phyloP scores from a whole-genome alignment of 257 asterid genomes.

The Scutellaria galericulata region DNA sequence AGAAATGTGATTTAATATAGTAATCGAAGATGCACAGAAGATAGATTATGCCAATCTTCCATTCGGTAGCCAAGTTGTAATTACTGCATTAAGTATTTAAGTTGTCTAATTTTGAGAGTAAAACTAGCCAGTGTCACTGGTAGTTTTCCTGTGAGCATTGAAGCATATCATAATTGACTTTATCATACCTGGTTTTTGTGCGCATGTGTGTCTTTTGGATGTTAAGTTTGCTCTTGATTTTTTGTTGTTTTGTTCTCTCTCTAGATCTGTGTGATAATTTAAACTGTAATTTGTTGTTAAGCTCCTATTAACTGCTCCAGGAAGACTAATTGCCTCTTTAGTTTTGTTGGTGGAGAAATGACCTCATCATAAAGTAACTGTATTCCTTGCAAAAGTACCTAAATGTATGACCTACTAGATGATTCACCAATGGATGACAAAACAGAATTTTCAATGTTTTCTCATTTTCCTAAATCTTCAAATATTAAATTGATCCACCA shows the following conservation, averaged over 20 bases:
- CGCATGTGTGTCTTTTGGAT: background rate
- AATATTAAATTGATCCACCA: background rate
- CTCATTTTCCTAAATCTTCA: background rate
- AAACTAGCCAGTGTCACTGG: background rate
- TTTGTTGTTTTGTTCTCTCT: slow-evolving; percentile 16
- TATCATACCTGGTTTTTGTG: background rate
- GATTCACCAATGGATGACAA: slow-evolving; percentile 1
- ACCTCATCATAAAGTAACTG: background rate
- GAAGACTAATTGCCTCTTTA: background rate
- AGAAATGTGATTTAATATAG: background rate
- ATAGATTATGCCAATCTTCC: slow-evolving; percentile 9
- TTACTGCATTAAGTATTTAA: slow-evolving; percentile 2
- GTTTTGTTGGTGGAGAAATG: slow-evolving; percentile 9
- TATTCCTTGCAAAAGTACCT: background rate
- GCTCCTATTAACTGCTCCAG: slow-evolving; percentile 1
- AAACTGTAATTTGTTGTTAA: slow-evolving; percentile 3
- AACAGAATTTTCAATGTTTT: background rate
- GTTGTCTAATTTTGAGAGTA: background rate
- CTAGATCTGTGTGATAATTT: background rate
- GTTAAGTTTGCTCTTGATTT: background rate
- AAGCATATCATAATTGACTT: background rate
- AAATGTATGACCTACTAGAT: background rate
- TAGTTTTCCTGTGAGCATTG: slow-evolving; percentile 5
- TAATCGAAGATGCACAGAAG: background rate
- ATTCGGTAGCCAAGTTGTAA: background rate